Conservation (phyloP, 441 rosid species). For the Euphorbia schlechtendalii region DNA sequence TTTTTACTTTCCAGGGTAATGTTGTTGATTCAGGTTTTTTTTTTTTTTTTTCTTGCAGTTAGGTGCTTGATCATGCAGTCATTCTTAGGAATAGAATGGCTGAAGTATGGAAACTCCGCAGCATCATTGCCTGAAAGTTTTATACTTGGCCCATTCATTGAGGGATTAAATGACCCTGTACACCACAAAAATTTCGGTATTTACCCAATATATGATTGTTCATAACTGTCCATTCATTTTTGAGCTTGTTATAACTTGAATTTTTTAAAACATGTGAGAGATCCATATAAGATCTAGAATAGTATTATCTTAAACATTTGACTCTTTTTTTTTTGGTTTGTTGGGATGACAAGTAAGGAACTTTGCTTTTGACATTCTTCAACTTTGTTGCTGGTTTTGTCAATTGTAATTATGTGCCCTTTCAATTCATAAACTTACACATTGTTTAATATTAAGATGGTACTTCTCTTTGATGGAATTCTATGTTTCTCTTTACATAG, state of each 20-base stretch:
- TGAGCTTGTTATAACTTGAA: constrained; percentile 3
- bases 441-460: neutral
- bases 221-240: constrained; percentile 9
- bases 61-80: constrained; percentile 95
- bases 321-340: neutral
- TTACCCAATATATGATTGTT: constrained; percentile 24
- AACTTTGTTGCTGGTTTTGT: neutral
- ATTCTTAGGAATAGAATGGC: constrained; percentile 75
- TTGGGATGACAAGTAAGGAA: neutral
- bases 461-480: neutral
- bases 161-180: constrained; percentile 79
- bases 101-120: constrained; percentile 43
- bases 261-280: neutral
- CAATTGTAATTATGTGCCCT: neutral
- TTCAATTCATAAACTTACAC: neutral
- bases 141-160: constrained; percentile 74
- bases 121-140: constrained; percentile 64
- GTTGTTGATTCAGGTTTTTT: too few species aligned
- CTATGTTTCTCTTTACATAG: neutral
- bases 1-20: constrained; percentile 1
- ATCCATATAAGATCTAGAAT: neutral
- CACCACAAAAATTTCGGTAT: constrained; percentile 94
- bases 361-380: neutral
- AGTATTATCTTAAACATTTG: neutral
- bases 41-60: constrained; percentile 47